Percentiles rank a stretch among this genome's conserved stretches.
phyloP scores from a whole-genome alignment of 164 flowering plant genomes.

The Houttuynia cordata region DNA sequence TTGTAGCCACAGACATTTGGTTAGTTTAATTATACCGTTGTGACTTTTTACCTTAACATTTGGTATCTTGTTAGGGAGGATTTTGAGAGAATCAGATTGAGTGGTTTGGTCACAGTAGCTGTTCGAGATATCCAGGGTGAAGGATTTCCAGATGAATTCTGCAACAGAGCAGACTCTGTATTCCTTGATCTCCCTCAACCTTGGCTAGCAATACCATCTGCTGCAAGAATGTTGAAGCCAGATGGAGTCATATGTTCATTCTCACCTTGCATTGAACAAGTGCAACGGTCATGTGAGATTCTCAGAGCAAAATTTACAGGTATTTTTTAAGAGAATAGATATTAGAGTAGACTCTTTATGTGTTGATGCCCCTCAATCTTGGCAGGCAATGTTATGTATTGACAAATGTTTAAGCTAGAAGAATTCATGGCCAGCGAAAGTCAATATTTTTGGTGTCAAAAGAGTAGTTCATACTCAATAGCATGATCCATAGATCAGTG shows the following conservation, averaged over 20 bases:
- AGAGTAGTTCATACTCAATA: neutral
- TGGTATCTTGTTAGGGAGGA: conserved; percentile 47
- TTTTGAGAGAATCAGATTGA: conserved; percentile 79
- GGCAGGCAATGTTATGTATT: conserved; percentile 4
- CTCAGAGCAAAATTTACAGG: conserved; percentile 68
- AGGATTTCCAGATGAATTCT: conserved; percentile 73
- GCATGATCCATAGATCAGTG: neutral
- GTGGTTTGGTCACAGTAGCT: conserved; percentile 62
- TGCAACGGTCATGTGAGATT: conserved; percentile 76
- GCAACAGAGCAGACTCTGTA: conserved; percentile 62
- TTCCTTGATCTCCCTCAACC: conserved; percentile 97
- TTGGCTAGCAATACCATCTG: conserved; percentile 93
- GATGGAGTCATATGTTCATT: conserved; percentile 86
- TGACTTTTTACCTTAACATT: too few species aligned
- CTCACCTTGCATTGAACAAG: conserved; percentile 99
- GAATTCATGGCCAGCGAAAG: too few species aligned
- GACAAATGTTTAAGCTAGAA: too few species aligned
- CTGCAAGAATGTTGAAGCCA: conserved; percentile 74
- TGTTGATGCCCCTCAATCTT: too few species aligned
- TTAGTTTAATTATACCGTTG: too few species aligned
- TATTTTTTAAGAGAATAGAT: conserved; percentile 4
- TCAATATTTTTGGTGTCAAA: too few species aligned
- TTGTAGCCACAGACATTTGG: too few species aligned
- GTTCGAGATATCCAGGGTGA: conserved; percentile 94
- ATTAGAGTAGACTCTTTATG: neutral